Percentiles rank a stretch among this genome's conserved stretches.
These are phyloP conservation scores for Linnemannia schmuckeri DNA, from an alignment of 192 early-diverging fungal genomes.

Conservation along the genomic window DNA sequence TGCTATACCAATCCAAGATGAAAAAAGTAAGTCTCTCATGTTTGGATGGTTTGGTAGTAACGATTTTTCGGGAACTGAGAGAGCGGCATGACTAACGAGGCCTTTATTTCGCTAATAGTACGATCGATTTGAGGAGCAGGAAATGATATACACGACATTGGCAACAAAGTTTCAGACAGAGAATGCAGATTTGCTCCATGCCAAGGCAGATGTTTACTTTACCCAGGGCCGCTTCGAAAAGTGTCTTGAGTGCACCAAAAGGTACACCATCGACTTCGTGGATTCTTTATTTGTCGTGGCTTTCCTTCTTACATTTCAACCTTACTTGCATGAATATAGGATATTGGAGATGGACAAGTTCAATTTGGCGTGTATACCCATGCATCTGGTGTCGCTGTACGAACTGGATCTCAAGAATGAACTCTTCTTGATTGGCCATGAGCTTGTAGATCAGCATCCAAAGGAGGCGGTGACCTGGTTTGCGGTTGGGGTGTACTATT, in stretches of 20 bases:
- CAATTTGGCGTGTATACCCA: constrained; percentile 70
- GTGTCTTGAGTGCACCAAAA: constrained; percentile 62
- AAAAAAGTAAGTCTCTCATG: constrained; percentile 62
- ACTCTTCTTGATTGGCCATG: constrained; percentile 80
- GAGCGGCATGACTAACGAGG: not conserved
- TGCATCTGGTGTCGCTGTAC: constrained; percentile 77
- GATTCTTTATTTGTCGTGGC: no score
- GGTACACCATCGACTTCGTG: constrained; percentile 32
- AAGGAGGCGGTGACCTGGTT: constrained; percentile 76
- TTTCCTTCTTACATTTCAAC: no score
- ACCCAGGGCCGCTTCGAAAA: constrained; percentile 62
- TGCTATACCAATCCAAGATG: constrained; percentile 71
- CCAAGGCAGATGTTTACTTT: constrained; percentile 68
- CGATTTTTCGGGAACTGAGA: not conserved
- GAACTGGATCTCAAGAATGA: constrained; percentile 73
- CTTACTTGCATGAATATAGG: constrained; percentile 43
- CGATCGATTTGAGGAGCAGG: constrained; percentile 59
- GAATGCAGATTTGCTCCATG: constrained; percentile 64
- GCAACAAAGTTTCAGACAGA: constrained; percentile 56
- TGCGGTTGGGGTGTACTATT: constrained; percentile 86
- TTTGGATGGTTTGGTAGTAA: not conserved
- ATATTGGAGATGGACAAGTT: constrained; percentile 70
- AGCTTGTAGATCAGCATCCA: constrained; percentile 75
- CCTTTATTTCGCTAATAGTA: constrained; percentile 49
- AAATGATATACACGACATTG: constrained; percentile 52